Percentiles rank a stretch among this genome's conserved stretches.
Conservation (phyloP, 2,329 filamentous ascomycete species). For the Coniochaeta sp. region DNA sequence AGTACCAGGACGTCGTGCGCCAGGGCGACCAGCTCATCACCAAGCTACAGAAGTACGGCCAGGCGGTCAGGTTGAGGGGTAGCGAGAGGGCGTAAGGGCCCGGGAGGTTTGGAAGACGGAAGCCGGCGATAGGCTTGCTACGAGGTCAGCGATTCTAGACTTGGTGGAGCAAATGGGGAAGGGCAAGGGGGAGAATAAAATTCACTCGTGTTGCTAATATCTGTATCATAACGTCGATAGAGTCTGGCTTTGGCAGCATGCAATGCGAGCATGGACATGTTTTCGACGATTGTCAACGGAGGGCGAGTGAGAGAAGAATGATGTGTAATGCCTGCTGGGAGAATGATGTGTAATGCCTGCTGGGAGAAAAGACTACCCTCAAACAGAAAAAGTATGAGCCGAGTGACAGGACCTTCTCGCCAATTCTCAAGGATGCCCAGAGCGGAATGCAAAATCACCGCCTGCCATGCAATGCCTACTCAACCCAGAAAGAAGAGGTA, state of each 20-base stretch:
- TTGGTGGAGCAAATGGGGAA: neutral
- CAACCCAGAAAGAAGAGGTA: no score
- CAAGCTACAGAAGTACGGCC: slow-evolving; percentile 98
- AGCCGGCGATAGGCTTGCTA: neutral
- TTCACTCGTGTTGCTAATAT: slow-evolving; percentile 3
- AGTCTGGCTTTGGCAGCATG: neutral
- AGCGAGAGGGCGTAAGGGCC: slow-evolving; percentile 85
- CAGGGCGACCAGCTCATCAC: slow-evolving; percentile 97
- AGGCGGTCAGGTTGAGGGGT: slow-evolving; percentile 86
- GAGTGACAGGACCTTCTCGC: neutral
- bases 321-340: no score
- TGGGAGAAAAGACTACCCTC: neutral
- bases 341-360: no score
- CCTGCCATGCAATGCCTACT: neutral
- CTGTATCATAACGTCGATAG: slow-evolving; percentile 6
- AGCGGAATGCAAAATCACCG: no score
- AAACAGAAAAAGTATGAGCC: neutral
- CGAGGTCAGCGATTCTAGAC: neutral
- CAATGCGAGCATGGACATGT: neutral
- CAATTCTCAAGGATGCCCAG: neutral
- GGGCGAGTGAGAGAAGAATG: no score
- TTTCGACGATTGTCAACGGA: neutral
- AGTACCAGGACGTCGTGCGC: slow-evolving; percentile 96
- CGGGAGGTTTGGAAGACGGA: neutral
- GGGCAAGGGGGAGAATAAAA: neutral